Conservation (phyloP, 306 rosid genomes). For the Corylus heterophylla region DNA sequence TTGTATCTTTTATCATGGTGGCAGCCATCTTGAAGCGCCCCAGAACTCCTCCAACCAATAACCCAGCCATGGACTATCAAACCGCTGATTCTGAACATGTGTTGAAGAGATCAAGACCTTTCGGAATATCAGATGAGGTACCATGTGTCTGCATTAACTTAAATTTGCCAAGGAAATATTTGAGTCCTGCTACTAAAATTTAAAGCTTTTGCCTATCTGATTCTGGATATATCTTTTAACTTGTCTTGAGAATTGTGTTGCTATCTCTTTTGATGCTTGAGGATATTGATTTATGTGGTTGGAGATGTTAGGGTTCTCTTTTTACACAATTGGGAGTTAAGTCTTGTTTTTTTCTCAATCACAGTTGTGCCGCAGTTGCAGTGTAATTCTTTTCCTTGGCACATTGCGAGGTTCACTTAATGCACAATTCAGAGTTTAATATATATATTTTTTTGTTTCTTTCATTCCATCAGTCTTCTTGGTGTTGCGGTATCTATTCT, state of each 20-base stretch:
- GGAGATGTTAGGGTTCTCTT: conserved; percentile 2
- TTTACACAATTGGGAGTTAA: background rate
- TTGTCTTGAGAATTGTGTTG: conserved; percentile 1
- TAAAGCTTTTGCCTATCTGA: conserved; percentile 14
- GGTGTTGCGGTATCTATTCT: background rate
- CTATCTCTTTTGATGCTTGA: background rate
- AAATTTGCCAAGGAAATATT: conserved; percentile 25
- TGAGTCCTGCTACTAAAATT: conserved; percentile 19
- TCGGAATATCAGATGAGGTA: conserved; percentile 92
- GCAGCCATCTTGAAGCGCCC: conserved; percentile 93
- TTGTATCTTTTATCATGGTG: conserved; percentile 33
- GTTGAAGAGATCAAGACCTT: conserved; percentile 90
- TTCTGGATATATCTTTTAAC: conserved; percentile 1
- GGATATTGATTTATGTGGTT: background rate
- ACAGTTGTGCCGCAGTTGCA: background rate
- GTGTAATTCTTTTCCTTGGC: background rate
- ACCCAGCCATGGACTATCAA: conserved; percentile 94
- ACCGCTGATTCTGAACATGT: conserved; percentile 96
- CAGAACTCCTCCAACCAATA: conserved; percentile 94
- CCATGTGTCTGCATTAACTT: conserved; percentile 20
- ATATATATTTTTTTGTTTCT: background rate
- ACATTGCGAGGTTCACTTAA: background rate
- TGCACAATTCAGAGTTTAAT: background rate
- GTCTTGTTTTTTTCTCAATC: background rate
- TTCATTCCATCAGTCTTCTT: background rate